Base-by-base conservation (phyloP, 2,329 filamentous ascomycete genomes). In the Fusarium buxicola region DNA sequence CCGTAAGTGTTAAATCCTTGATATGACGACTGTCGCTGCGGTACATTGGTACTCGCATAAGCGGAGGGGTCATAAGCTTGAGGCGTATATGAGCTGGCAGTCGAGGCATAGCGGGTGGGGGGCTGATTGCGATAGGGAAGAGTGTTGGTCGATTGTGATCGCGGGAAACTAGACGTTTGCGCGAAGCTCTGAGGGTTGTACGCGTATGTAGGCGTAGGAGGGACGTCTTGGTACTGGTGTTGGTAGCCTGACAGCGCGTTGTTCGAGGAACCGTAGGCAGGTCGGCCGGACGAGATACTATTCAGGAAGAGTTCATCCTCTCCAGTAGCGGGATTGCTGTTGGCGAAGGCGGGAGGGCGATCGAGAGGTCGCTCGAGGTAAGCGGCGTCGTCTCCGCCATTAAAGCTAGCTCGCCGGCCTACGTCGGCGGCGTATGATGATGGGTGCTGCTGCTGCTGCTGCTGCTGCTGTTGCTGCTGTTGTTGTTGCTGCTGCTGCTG, bases 131-230 rank as follows among this genome's bases (percentile, higher is more conserved):
- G 82, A 62, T 84, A 83, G 10, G 83, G 81, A 25, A 84, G 67
- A 36, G 77, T 77, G n/a, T 80, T 80, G 21, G 81, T 81, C 15
- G 84, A 85, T 57, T 84, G 83, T 30, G 84, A 80, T 51, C 84
- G 80, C 52, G 69, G 68, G 46, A 73, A 76, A 46, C 55, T 58
- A 8, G 69, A 66, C 5, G 73, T 62, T 55, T 69, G 74, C 55
- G 78, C 79, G 73, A 86, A 94, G 32, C 82, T 80, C 73, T 90
- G 85, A 2, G 92, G 91, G 71, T 94, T 94, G 76, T 94, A 94
- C 38, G 84, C 75, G 44, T 80, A 78, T 24, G 79, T 77, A 13
- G 81, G 77, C 8, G 82, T 79, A 18, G 81, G 75, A 62, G 82
- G 76, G 59, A 80, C 69, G 55, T 78, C 74, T 63, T 83, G 78